These are phyloP conservation scores for Agrostemma githago DNA, from an alignment of 148 eudicot genomes.

Conservation along the genomic window DNA sequence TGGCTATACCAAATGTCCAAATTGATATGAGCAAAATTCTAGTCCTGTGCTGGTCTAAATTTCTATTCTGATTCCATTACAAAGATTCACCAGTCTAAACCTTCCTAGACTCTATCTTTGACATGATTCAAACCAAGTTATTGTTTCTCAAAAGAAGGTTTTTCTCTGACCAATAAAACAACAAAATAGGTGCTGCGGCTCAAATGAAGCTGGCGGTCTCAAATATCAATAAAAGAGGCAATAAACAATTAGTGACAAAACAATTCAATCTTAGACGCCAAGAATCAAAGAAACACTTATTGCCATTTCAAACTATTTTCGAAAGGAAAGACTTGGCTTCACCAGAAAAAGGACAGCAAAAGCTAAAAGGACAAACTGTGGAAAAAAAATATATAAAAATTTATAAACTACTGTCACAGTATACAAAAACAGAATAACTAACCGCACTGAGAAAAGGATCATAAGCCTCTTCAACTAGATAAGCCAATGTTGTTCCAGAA, in stretches of 20 bases:
- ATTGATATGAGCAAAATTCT: background rate
- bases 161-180: too few relatives aligned
- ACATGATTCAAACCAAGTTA: background rate
- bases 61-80: background rate
- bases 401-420: background rate
- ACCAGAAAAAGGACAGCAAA: too few relatives aligned
- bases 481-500: slow-evolving; percentile 93
- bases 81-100: background rate
- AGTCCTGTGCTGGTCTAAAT: too few relatives aligned
- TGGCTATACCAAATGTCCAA: background rate
- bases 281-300: background rate
- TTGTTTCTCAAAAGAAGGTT: background rate
- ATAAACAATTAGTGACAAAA: background rate
- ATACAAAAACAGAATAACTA: slow-evolving; percentile 29
- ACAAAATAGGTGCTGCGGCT: too few relatives aligned
- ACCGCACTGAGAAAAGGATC: slow-evolving; percentile 78
- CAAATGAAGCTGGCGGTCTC: background rate
- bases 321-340: background rate
- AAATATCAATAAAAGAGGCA: too few relatives aligned
- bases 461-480: slow-evolving; percentile 83
- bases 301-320: background rate
- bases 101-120: background rate
- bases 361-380: too few relatives aligned
- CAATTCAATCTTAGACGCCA: background rate
- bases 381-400: too few relatives aligned